Evolutionary conservation across 1,284 basidiomycete genomes (phyloP), one percentile per base, ranked within the genome.

Genomic region (Microbotryum saponariae): DNA sequence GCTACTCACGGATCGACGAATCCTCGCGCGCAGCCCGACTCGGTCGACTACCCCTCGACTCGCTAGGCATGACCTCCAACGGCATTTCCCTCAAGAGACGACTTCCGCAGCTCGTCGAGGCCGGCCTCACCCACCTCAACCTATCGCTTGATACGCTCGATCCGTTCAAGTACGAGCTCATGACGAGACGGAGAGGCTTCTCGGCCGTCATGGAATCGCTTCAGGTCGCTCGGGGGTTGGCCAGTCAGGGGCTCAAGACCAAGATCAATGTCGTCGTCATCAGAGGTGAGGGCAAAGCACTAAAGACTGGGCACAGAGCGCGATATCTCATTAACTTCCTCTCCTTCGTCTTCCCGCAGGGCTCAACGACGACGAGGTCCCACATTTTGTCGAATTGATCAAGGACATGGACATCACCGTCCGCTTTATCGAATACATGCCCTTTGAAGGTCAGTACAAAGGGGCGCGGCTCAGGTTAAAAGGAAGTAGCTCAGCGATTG

Each of bases 361-460:
- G 9, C 76, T 92, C 50, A 93, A 93, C 70, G 88, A 91, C 71
- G 73, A 78, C 18, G 89, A 93, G 74, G 78, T 90, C 2, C 74
- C 83, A 4, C 84, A 88, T 63, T 92, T 93, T 72, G 82, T 90
- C 27, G 82, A 85, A 66, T 78, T 91, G 74, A 89, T 88, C 5
- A 80, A 73, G 70, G 76, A 85, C 51, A 78, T 79, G 59, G 75
- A 77, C 3, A 75, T 91, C 48, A 87, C 83, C 49, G 82, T 91
- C 25, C 83, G 91, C 21, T 91, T 93, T 74, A 92, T 92, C 63
- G 89, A 91, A 74, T 92, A 90, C 73, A 92, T 93, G 91, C 90
- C 90, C 9, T 93, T 93, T 73, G 86, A 85, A 72, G 88, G 86
- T 86, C 69, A 70, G 75, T 73, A 37, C 21, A 6, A 20, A 20